phyloP scores from a whole-genome alignment of 768 basidiomycete species.

The Suillus paluster region DNA sequence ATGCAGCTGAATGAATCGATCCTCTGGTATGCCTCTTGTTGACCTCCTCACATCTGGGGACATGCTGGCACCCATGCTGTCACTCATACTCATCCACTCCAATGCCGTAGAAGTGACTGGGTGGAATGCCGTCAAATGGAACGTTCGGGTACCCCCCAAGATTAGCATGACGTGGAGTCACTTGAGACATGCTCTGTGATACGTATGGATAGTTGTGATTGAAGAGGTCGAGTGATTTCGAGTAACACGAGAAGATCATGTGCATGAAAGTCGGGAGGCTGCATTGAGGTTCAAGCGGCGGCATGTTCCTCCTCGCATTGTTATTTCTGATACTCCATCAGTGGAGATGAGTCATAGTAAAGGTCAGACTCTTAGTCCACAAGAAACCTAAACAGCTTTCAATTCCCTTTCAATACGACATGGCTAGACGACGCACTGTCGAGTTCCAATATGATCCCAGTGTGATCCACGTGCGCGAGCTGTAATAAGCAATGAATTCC shows the following conservation, averaged over 20 bases:
- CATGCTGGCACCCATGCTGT: constrained; percentile 35
- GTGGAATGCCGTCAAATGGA: constrained; percentile 39
- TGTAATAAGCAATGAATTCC: constrained; percentile 80
- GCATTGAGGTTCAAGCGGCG: constrained; percentile 34
- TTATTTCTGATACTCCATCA: constrained; percentile 54
- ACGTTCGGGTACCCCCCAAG: constrained; percentile 27
- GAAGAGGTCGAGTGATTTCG: constrained; percentile 35
- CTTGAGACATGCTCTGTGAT: constrained; percentile 20
- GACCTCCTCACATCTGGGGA: constrained; percentile 38
- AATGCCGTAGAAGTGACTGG: constrained; percentile 46
- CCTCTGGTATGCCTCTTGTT: constrained; percentile 35
- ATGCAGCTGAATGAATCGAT: constrained; percentile 38
- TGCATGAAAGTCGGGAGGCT: constrained; percentile 35
- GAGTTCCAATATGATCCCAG: constrained; percentile 87
- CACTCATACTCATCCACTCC: constrained; percentile 37
- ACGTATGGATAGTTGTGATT: constrained; percentile 33
- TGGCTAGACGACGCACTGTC: constrained; percentile 59
- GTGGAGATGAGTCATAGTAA: constrained; percentile 71
- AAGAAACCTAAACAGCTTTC: constrained; percentile 56
- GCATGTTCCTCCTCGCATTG: constrained; percentile 35
- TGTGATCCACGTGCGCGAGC: constrained; percentile 86
- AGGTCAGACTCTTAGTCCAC: constrained; percentile 74
- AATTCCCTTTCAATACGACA: not conserved
- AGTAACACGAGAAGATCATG: constrained; percentile 36
- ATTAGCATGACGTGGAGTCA: constrained; percentile 33